Percentiles rank a stretch among this genome's conserved stretches.
Evolutionary conservation across 257 asterid species (phyloP).

Genomic region (Nicotiana noctiflora): DNA sequence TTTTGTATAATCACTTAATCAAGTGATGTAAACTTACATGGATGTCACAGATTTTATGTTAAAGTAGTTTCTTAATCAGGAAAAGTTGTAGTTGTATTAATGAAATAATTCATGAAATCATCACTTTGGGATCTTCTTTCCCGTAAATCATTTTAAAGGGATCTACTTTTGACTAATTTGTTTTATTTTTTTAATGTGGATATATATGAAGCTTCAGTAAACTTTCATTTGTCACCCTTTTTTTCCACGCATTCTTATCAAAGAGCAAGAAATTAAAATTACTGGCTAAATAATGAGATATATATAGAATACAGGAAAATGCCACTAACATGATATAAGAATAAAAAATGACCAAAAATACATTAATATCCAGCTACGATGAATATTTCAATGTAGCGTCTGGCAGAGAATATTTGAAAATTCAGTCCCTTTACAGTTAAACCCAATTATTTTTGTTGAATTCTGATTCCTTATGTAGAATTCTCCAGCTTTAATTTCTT

Average conservation of each 20-base stretch:
- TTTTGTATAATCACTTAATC: not conserved
- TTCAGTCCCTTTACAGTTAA: constrained; percentile 25
- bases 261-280: not conserved
- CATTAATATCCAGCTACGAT: constrained; percentile 33
- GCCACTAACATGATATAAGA: constrained; percentile 20
- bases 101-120: not conserved
- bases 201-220: not conserved
- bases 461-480: constrained; percentile 45
- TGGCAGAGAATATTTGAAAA: constrained; percentile 46
- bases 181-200: not conserved
- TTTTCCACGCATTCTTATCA: constrained; percentile 5
- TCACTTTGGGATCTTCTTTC: not conserved
- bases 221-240: constrained; percentile 6
- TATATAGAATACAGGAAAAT: constrained; percentile 17
- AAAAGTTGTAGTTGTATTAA: not conserved
- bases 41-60: not conserved
- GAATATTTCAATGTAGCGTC: constrained; percentile 29
- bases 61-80: too few species aligned
- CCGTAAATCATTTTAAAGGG: constrained; percentile 15
- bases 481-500: constrained; percentile 30
- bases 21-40: not conserved
- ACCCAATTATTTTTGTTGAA: constrained; percentile 12
- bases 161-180: constrained; percentile 26
- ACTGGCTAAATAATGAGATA: not conserved
- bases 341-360: not conserved